A percentile compares a stretch with the other conserved stretches of the same genome.
Evolutionary conservation across 176 grass and related monocot genomes (phyloP).

Genomic region (Pontederia crassipes): DNA sequence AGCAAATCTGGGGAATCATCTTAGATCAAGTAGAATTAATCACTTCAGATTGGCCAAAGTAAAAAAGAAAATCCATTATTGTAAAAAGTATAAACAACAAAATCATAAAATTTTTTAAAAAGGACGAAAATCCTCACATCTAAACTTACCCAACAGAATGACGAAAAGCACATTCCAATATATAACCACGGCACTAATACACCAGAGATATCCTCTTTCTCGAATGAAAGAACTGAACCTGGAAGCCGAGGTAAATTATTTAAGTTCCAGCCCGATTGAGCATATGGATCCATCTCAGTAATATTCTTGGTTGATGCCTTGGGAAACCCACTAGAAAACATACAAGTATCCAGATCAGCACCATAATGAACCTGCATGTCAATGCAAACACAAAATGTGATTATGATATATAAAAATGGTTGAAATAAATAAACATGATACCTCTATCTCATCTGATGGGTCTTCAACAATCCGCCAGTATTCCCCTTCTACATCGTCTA

Average conservation of each 20-base stretch:
- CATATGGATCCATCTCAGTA: constrained; percentile 37
- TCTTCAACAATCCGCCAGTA: constrained; percentile 89
- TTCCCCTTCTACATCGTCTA: constrained; percentile 89
- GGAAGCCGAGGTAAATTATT: constrained; percentile 69
- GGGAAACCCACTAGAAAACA: constrained; percentile 68
- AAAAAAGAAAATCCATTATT: too few species aligned
- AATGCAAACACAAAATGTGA: neutral
- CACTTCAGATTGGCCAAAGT: too few species aligned
- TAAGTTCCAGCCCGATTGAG: constrained; percentile 66
- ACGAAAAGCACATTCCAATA: constrained; percentile 96
- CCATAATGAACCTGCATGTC: constrained; percentile 67
- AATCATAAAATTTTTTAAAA: neutral
- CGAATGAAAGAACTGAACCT: constrained; percentile 73
- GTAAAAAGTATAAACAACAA: neutral
- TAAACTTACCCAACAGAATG: constrained; percentile 84
- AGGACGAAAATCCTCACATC: constrained; percentile 17
- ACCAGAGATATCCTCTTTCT: constrained; percentile 81
- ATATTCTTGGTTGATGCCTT: constrained; percentile 27
- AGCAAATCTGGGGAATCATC: neutral
- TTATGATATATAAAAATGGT: neutral
- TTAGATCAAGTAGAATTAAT: neutral
- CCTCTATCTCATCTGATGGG: constrained; percentile 73
- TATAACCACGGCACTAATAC: constrained; percentile 97
- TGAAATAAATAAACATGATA: constrained; percentile 18
- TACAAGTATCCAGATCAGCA: constrained; percentile 79